A percentile compares a stretch with the other conserved stretches of the same genome.
These are phyloP conservation scores for Pyricularia sp. DNA, from an alignment of 2,329 filamentous ascomycete genomes.

Conservation along the genomic window DNA sequence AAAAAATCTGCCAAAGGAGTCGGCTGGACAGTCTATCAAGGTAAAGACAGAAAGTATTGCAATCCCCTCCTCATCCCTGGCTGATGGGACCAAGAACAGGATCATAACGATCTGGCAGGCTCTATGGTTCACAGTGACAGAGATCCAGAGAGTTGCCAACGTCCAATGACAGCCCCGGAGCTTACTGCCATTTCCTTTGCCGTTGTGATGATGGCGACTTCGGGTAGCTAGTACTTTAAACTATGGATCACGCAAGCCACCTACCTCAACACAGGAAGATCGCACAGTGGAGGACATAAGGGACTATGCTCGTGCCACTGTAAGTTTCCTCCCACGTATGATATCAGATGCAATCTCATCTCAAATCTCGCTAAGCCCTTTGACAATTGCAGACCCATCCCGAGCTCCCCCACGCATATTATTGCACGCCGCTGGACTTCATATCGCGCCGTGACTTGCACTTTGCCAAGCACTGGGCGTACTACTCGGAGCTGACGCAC, in stretches of 20 bases:
- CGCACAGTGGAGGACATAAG: constrained; percentile 8
- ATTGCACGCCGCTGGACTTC: constrained; percentile 23
- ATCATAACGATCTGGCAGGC: constrained; percentile 15
- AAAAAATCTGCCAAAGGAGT: constrained; percentile 20
- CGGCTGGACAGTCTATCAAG: constrained; percentile 19
- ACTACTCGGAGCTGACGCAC: constrained; percentile 12
- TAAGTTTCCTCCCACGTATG: constrained; percentile 1
- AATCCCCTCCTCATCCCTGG: background rate
- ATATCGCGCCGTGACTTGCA: constrained; percentile 12
- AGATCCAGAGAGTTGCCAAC: constrained; percentile 11
- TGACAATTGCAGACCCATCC: constrained; percentile 15
- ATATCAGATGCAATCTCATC: no score
- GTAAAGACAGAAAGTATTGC: no score
- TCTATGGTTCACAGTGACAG: constrained; percentile 15
- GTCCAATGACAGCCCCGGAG: constrained; percentile 17
- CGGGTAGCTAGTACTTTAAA: constrained; percentile 14
- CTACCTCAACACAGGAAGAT: constrained; percentile 8
- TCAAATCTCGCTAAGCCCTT: no score
- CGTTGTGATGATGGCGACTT: constrained; percentile 14
- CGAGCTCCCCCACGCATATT: constrained; percentile 13
- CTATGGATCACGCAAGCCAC: constrained; percentile 9
- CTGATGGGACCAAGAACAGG: constrained; percentile 2
- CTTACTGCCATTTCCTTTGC: constrained; percentile 17
- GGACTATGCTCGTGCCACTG: constrained; percentile 4
- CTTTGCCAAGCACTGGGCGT: constrained; percentile 14